Evolutionary conservation across 129 eudicot species (phyloP).

Genomic region (Tagetes erecta): DNA sequence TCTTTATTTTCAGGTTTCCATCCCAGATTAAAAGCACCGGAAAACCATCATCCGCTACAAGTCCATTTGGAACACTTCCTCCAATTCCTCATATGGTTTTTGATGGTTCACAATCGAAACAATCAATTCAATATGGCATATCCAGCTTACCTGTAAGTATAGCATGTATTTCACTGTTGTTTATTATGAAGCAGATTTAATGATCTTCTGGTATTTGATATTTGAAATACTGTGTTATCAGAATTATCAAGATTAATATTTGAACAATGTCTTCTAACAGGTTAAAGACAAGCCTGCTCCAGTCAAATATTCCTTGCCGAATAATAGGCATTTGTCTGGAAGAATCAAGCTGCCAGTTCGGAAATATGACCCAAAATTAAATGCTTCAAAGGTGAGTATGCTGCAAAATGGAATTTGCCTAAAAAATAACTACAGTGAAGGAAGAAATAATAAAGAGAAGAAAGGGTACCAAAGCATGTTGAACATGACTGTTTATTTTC

Average conservation of each 20-base stretch:
- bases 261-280: constrained; percentile 32
- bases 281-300: constrained; percentile 50
- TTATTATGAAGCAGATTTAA: background rate
- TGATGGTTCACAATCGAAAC: constrained; percentile 22
- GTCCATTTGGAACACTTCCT: constrained; percentile 48
- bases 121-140: constrained; percentile 50
- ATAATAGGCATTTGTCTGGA: constrained; percentile 41
- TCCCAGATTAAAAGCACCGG: constrained; percentile 22
- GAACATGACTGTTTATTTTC: background rate
- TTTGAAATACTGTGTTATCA: constrained; percentile 7
- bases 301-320: constrained; percentile 35
- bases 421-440: background rate
- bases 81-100: constrained; percentile 28
- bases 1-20: constrained; percentile 21
- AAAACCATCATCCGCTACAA: constrained; percentile 29
- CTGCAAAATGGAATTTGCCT: background rate
- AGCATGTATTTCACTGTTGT: background rate
- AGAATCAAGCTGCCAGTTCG: constrained; percentile 33
- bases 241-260: background rate
- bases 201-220: background rate
- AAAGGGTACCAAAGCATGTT: background rate
- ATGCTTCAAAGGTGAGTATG: constrained; percentile 60
- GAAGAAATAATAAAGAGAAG: background rate
- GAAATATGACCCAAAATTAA: constrained; percentile 44
- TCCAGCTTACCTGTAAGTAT: constrained; percentile 59